A percentile compares a stretch with the other conserved stretches of the same genome.
These are phyloP conservation scores for Harringtonia aguacate DNA, from an alignment of 2,329 filamentous ascomycete genomes.

Conservation along the genomic window DNA sequence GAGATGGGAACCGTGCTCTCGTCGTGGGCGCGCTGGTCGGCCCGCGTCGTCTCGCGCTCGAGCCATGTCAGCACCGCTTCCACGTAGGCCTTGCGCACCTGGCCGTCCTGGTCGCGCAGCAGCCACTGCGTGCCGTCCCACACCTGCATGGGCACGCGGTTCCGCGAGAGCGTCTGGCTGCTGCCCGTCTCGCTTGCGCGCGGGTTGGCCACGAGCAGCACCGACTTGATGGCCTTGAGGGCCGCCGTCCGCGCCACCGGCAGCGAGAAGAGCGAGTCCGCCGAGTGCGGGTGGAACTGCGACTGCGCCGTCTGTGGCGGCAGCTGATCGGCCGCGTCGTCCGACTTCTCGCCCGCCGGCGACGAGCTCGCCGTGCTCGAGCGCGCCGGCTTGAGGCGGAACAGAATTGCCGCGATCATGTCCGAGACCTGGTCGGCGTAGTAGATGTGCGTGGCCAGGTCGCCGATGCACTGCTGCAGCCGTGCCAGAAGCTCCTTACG, in stretches of 20 bases:
- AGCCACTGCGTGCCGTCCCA: constrained; percentile 99
- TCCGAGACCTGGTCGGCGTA: constrained; percentile 94
- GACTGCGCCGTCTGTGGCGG: constrained; percentile 20
- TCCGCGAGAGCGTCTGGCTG: constrained; percentile 56
- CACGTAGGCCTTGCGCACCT: constrained; percentile 74
- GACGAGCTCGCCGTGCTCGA: constrained; percentile 28
- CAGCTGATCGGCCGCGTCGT: constrained; percentile 36
- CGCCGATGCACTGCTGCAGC: constrained; percentile 76
- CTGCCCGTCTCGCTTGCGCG: constrained; percentile 46
- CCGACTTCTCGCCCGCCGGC: constrained; percentile 35
- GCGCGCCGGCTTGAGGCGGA: constrained; percentile 59
- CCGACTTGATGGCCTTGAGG: constrained; percentile 69
- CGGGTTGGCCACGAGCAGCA: constrained; percentile 71
- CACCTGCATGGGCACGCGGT: constrained; percentile 65
- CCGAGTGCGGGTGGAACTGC: constrained; percentile 21
- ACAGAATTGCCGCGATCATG: constrained; percentile 76
- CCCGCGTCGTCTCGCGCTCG: constrained; percentile 61
- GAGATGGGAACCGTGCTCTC: constrained; percentile 25
- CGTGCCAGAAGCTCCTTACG: constrained; percentile 56
- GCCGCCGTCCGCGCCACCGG: constrained; percentile 51
- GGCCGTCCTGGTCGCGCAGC: constrained; percentile 64
- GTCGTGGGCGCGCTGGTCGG: constrained; percentile 52
- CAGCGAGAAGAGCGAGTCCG: constrained; percentile 43
- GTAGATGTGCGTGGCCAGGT: constrained; percentile 88
- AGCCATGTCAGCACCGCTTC: constrained; percentile 81